These are phyloP conservation scores for Chytridium lagenaria DNA, from an alignment of 371 early-diverging fungal genomes.

Conservation along the genomic window DNA sequence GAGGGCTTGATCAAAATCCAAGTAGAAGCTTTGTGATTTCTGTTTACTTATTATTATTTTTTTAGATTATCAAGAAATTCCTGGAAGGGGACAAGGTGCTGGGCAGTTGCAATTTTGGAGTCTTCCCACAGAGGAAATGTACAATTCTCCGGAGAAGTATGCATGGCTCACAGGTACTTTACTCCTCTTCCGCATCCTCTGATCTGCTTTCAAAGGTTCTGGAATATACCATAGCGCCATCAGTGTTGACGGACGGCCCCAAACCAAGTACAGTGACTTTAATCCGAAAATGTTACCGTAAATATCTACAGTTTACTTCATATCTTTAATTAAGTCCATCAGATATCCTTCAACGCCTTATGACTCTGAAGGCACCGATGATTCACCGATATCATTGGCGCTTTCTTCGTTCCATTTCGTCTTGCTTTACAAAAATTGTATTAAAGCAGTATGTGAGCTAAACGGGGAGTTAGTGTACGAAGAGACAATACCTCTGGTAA, in stretches of 20 bases:
- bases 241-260: conserved; percentile 64
- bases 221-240: conserved; percentile 87
- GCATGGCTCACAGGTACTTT: conserved; percentile 74
- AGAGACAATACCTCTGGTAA: conserved; percentile 73
- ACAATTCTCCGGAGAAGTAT: conserved; percentile 72
- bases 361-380: conserved; percentile 38
- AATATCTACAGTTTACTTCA: too few relatives aligned
- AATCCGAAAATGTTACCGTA: conserved; percentile 69
- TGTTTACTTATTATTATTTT: not conserved
- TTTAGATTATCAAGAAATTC: conserved; percentile 77
- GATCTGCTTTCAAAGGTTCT: conserved; percentile 52
- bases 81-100: conserved; percentile 60
- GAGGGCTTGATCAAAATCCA: conserved; percentile 56
- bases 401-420: conserved; percentile 89
- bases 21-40: conserved; percentile 40
- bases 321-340: conserved; percentile 44
- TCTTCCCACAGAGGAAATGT: conserved; percentile 67
- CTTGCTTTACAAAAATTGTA: conserved; percentile 73
- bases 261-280: conserved; percentile 80
- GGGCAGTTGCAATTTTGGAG: conserved; percentile 70
- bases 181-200: not conserved
- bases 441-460: conserved; percentile 79
- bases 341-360: conserved; percentile 3
- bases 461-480: conserved; percentile 83
- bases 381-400: conserved; percentile 75